Base-by-base conservation (phyloP, 2,329 filamentous ascomycete species). In the Xylariaceae sp. region DNA sequence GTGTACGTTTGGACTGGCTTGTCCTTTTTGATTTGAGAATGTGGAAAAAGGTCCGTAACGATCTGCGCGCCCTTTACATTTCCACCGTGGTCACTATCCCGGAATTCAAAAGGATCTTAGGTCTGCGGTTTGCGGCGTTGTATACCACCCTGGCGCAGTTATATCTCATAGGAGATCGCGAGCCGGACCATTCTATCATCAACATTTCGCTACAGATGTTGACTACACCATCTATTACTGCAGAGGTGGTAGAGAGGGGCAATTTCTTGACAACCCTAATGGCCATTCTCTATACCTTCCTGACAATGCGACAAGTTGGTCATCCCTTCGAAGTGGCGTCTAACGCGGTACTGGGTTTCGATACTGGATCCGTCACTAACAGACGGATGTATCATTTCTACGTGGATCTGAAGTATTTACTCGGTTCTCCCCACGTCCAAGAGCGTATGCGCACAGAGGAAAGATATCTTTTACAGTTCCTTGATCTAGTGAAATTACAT, bases 121-220 rank as follows among this genome's bases (percentile, higher is more conserved):
- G 92, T 1, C 76, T 99, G 43, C 84, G 94, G n/a, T 95, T 99
- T 69, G 90, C 95, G 51, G 92, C 91, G 0, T 78, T 99, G 2
- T 99, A 99, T 72, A 97, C 94, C 1, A 89, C 88, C 2, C 75
- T 99, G 47, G 91, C 94, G 4, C 92, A 99, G 69, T 77, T 99
- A 3, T 99, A 97, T 69, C 81, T 99, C 32, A 94, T 99, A 61
- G 92, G 92, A 11, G 94, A 99, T 68, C 81, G 94, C 60, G 94
- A 99, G 70, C 94, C 94, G 2, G 94, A 99, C 67, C 92, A 97
- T 71, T 97, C 92, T 8, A 97, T 99, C 67, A 96, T 99, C 76
- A 96, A 96, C 68, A 82, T 99, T 39, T 97, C 92, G 3, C 76
- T 97, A 32, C 94, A 99, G 68, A 95, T 99, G 83, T 77, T 99